Conservation (phyloP, 257 asterid species). For the Plantago major region DNA sequence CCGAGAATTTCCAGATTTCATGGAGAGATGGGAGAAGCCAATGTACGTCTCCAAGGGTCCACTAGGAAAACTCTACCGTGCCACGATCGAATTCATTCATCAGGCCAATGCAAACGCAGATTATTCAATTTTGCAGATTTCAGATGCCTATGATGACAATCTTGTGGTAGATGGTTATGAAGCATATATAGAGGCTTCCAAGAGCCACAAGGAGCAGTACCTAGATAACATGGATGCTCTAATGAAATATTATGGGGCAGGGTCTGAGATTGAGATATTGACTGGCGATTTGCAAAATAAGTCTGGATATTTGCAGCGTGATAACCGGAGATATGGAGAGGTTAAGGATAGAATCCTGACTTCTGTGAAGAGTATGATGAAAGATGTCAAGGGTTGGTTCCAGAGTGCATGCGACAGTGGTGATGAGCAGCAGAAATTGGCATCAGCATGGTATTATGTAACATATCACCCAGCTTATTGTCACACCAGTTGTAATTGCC, state of each 20-base stretch:
- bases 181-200: constrained; percentile 42
- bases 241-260: constrained; percentile 61
- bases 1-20: constrained; percentile 82
- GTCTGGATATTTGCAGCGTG: constrained; percentile 58
- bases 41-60: constrained; percentile 62
- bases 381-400: constrained; percentile 75
- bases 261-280: constrained; percentile 75
- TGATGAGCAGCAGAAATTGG: constrained; percentile 44
- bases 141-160: constrained; percentile 55
- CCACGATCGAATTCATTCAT: constrained; percentile 30
- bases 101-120: constrained; percentile 23
- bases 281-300: constrained; percentile 66
- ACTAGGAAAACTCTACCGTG: constrained; percentile 83
- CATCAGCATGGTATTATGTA: constrained; percentile 86
- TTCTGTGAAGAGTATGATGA: constrained; percentile 62
- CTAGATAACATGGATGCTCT: constrained; percentile 48
- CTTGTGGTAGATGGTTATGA: constrained; percentile 65
- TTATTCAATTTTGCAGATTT: constrained; percentile 19
- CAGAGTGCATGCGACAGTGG: constrained; percentile 28
- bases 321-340: constrained; percentile 77
- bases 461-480: constrained; percentile 56
- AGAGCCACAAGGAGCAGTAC: constrained; percentile 57
- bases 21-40: constrained; percentile 89
- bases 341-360: constrained; percentile 73
- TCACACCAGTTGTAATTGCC: constrained; percentile 44